These are phyloP conservation scores for Dioscorea alata DNA, from an alignment of 106 monocot species.

Conservation along the genomic window DNA sequence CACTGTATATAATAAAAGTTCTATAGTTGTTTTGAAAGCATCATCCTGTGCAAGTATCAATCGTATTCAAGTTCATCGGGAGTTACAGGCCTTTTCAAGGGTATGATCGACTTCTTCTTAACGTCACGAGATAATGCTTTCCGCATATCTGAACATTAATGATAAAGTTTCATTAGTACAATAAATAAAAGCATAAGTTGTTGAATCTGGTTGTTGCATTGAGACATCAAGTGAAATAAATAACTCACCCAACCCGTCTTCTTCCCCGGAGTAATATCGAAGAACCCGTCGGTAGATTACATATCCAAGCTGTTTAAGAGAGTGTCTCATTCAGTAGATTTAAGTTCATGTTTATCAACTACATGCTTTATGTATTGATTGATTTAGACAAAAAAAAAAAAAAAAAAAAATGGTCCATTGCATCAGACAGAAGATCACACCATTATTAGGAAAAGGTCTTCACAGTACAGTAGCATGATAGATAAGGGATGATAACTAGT, in stretches of 20 bases:
- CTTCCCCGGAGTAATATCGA: constrained; percentile 99
- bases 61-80: constrained; percentile 97
- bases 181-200: neutral
- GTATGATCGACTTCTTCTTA: constrained; percentile 86
- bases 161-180: neutral
- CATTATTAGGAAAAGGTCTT: neutral
- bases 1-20: neutral
- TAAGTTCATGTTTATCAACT: too few relatives aligned
- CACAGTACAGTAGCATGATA: neutral
- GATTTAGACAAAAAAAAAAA: too few relatives aligned
- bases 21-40: neutral
- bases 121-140: constrained; percentile 86
- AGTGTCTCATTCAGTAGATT: too few relatives aligned
- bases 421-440: neutral
- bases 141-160: constrained; percentile 72
- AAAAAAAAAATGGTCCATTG: too few relatives aligned
- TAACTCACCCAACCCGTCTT: constrained; percentile 88
- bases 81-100: constrained; percentile 74
- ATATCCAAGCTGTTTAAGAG: constrained; percentile 70
- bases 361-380: too few relatives aligned
- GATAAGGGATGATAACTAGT: too few relatives aligned
- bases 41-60: constrained; percentile 4
- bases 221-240: neutral
- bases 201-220: neutral
- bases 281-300: constrained; percentile 86